phyloP scores from a whole-genome alignment of 306 rosid species.

The Fragaria ananassa region DNA sequence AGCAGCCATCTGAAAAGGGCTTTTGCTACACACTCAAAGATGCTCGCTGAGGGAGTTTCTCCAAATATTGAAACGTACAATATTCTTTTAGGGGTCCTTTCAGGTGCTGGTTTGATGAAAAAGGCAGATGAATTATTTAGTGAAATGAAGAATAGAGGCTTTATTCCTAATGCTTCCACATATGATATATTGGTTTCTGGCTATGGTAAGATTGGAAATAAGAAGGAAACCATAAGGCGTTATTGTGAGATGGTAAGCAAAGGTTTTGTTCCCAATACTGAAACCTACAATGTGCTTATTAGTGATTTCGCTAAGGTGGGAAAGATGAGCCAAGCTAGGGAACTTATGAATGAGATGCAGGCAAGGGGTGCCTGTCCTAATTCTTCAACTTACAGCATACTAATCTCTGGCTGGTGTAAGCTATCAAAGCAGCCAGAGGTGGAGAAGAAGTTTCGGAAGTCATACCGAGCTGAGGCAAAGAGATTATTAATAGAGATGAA shows the following conservation, averaged over 20 bases:
- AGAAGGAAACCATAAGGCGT: conserved; percentile 54
- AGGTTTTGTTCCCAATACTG: conserved; percentile 68
- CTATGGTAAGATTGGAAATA: conserved; percentile 71
- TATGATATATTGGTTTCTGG: conserved; percentile 72
- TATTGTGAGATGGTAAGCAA: conserved; percentile 82
- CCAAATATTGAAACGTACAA: conserved; percentile 71
- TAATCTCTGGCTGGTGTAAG: conserved; percentile 80
- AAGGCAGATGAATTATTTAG: conserved; percentile 57
- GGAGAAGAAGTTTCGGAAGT: conserved; percentile 44
- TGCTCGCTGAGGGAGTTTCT: conserved; percentile 59
- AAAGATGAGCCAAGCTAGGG: conserved; percentile 86
- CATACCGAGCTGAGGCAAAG: conserved; percentile 71
- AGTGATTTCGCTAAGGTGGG: conserved; percentile 70
- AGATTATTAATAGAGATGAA: conserved; percentile 65
- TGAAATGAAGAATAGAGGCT: conserved; percentile 65
- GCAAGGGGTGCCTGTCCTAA: conserved; percentile 62
- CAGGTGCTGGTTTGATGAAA: conserved; percentile 59
- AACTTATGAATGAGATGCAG: conserved; percentile 85
- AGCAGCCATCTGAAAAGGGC: conserved; percentile 69
- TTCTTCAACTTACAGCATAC: conserved; percentile 77
- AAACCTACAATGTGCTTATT: conserved; percentile 81
- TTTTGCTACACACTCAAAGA: conserved; percentile 46
- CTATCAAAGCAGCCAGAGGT: conserved; percentile 58
- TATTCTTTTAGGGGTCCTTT: conserved; percentile 63
- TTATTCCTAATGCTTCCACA: conserved; percentile 63